Percentiles rank a stretch among this genome's conserved stretches.
Evolutionary conservation across 202 grass and related monocot genomes (phyloP).

Genomic region (Zoysia matrella): DNA sequence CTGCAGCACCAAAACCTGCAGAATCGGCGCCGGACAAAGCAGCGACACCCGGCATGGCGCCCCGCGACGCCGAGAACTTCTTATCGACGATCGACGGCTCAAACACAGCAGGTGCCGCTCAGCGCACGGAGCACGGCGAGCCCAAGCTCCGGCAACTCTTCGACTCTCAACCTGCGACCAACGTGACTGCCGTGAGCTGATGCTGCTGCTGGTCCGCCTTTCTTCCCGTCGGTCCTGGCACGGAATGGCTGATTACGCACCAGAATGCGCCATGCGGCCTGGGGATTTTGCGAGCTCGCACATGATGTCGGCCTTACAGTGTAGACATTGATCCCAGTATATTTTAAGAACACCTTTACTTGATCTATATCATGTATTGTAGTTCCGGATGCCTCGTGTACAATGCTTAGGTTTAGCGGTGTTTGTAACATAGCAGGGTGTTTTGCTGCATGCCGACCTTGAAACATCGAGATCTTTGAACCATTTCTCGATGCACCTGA

Average conservation of each 20-base stretch:
- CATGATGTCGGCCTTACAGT: conserved; percentile 37
- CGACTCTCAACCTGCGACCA: conserved; percentile 48
- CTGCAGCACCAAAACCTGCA: not conserved
- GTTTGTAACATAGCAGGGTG: conserved; percentile 37
- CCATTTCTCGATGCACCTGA: not conserved
- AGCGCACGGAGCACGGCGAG: conserved; percentile 41
- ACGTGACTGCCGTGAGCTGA: conserved; percentile 61
- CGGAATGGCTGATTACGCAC: not conserved
- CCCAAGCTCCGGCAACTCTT: conserved; percentile 81
- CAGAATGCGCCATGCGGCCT: conserved; percentile 20
- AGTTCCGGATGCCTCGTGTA: not conserved
- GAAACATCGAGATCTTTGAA: conserved; percentile 15
- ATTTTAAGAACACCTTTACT: conserved; percentile 27
- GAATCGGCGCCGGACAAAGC: conserved; percentile 43
- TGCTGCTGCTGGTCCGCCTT: conserved; percentile 35
- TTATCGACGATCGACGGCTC: conserved; percentile 82
- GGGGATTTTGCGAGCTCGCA: conserved; percentile 44
- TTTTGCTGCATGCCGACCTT: conserved; percentile 56
- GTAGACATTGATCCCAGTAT: conserved; percentile 43
- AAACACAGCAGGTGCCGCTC: conserved; percentile 20
- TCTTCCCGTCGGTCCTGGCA: not conserved
- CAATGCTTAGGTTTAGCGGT: too few relatives aligned
- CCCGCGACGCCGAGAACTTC: conserved; percentile 68
- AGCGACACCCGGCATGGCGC: conserved; percentile 23
- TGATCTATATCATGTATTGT: not conserved